These are phyloP conservation scores for Cydonia oblonga DNA, from an alignment of 331 rosid species.

Conservation along the genomic window DNA sequence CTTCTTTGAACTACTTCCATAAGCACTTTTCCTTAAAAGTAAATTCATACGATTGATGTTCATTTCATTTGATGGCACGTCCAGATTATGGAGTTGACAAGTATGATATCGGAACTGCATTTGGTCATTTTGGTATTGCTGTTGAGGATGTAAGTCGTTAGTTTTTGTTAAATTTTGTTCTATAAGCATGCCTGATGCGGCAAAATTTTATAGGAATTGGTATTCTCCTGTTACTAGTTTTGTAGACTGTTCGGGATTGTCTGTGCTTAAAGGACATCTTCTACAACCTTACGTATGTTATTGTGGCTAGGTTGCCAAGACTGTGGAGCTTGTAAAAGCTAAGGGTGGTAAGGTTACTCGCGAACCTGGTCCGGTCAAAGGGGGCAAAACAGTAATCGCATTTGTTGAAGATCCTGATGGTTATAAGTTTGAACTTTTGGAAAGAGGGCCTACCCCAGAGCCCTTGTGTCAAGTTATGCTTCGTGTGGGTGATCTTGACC, in stretches of 20 bases:
- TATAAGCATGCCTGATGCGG: conserved; percentile 6
- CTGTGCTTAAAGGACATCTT: conserved; percentile 3
- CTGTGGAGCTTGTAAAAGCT: conserved; percentile 69
- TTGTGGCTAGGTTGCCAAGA: conserved; percentile 56
- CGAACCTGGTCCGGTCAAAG: conserved; percentile 76
- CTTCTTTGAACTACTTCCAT: not conserved
- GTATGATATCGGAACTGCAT: conserved; percentile 73
- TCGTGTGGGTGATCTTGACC: conserved; percentile 90
- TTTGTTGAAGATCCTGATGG: conserved; percentile 92
- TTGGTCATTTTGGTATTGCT: conserved; percentile 84
- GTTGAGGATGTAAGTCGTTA: conserved; percentile 74
- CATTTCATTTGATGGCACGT: conserved; percentile 12
- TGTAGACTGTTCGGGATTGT: conserved; percentile 6
- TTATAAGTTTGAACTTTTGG: conserved; percentile 73
- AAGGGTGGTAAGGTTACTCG: conserved; percentile 83
- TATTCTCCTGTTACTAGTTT: not conserved
- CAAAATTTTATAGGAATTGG: too few relatives aligned
- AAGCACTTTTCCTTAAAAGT: not conserved
- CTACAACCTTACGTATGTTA: conserved; percentile 1
- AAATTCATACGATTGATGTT: too few relatives aligned
- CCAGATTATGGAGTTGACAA: conserved; percentile 81
- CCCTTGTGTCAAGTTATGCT: conserved; percentile 97
- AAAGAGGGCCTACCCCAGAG: conserved; percentile 79
- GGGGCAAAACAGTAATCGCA: conserved; percentile 49
- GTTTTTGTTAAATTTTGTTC: not conserved